Conservation (phyloP, 148 eudicot species). For the Nepenthes gracilis region DNA sequence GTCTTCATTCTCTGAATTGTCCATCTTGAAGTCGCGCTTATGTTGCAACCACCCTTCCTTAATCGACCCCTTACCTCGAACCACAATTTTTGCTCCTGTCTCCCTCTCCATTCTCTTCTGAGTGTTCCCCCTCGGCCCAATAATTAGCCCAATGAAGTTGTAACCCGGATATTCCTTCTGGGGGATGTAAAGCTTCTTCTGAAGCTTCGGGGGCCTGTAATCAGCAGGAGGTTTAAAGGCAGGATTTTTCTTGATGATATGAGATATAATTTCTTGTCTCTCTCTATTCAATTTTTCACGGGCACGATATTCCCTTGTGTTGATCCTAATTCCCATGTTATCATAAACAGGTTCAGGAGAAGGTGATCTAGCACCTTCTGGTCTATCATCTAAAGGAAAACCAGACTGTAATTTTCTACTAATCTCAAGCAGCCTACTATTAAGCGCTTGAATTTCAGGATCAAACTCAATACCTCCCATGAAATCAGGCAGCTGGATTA, state of each 20-base stretch:
- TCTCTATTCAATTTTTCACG: conserved; percentile 62
- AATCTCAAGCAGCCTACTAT: conserved; percentile 55
- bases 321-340: conserved; percentile 71
- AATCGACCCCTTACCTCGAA: conserved; percentile 79
- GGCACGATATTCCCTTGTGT: conserved; percentile 79
- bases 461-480: conserved; percentile 86
- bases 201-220: conserved; percentile 71
- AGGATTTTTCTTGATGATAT: conserved; percentile 70
- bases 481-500: conserved; percentile 67
- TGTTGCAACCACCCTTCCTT: conserved; percentile 72
- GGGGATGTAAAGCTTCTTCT: conserved; percentile 81
- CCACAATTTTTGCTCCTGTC: conserved; percentile 88
- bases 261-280: conserved; percentile 62
- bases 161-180: conserved; percentile 90
- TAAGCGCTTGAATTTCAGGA: conserved; percentile 62
- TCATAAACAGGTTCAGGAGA: conserved; percentile 85
- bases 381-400: conserved; percentile 62
- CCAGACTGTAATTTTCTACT: conserved; percentile 64
- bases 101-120: conserved; percentile 90
- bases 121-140: conserved; percentile 88
- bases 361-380: conserved; percentile 78
- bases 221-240: conserved; percentile 83
- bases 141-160: conserved; percentile 77
- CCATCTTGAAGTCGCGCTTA: conserved; percentile 63
- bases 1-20: conserved; percentile 82